Conservation (phyloP, 257 asterid genomes). For the Penstemon barbatus region DNA sequence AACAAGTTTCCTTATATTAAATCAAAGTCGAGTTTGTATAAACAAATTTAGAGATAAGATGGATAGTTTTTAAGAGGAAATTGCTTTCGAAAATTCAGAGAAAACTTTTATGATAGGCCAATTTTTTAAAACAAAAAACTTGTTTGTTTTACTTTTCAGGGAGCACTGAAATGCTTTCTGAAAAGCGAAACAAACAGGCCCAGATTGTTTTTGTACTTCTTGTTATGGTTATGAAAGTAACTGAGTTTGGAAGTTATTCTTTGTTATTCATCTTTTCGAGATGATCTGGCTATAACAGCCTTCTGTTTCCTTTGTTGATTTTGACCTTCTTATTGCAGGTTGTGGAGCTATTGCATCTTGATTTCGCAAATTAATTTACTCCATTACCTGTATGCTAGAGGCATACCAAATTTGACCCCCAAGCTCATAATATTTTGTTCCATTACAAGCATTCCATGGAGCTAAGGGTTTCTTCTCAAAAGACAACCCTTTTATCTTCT, state of each 20-base stretch:
- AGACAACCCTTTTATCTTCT: conserved; percentile 62
- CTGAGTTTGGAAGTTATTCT: conserved; percentile 6
- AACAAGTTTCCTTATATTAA: no score
- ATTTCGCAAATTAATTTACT: conserved; percentile 23
- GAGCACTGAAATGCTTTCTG: no score
- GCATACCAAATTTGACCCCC: conserved; percentile 16
- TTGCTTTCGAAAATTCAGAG: no score
- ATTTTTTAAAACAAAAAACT: no score
- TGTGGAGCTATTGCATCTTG: conserved; percentile 17
- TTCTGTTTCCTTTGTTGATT: conserved; percentile 22
- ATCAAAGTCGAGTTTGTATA: no score
- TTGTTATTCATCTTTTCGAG: conserved; percentile 9
- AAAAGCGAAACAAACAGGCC: no score
- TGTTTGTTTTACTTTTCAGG: not conserved
- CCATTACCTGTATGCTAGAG: conserved; percentile 18
- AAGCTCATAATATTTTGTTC: conserved; percentile 18
- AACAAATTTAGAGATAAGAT: no score
- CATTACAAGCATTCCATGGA: conserved; percentile 53
- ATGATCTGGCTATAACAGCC: conserved; percentile 7
- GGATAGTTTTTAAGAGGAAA: no score
- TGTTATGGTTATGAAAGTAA: conserved; percentile 14
- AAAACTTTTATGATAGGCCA: no score
- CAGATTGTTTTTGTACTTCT: not conserved
- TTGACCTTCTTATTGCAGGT: conserved; percentile 25
- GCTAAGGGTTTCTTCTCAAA: conserved; percentile 69